These are phyloP conservation scores for Dictyophora rubrovolvata DNA, from an alignment of 768 basidiomycete species.

Conservation along the genomic window DNA sequence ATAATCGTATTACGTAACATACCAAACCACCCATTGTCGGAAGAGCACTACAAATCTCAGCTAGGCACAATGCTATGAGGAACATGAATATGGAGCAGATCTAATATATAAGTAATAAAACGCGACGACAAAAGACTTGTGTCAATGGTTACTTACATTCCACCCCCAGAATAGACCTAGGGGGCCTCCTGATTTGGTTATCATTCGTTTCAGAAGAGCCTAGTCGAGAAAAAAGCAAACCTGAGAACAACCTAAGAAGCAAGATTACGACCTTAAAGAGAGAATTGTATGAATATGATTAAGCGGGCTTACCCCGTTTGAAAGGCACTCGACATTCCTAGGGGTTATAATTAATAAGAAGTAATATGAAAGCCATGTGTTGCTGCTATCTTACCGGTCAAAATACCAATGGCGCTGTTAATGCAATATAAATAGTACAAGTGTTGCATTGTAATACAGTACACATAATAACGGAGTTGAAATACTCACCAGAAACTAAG, in stretches of 20 bases:
- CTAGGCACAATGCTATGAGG: constrained; percentile 43
- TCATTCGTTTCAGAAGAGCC: too few relatives aligned
- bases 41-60: constrained; percentile 49
- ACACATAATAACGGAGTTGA: too few relatives aligned
- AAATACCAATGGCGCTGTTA: constrained; percentile 41
- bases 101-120: constrained; percentile 14
- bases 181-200: constrained; percentile 42
- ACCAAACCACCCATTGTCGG: constrained; percentile 45
- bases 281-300: neutral
- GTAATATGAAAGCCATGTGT: neutral
- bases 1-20: neutral
- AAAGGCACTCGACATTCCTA: constrained; percentile 31
- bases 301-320: constrained; percentile 31
- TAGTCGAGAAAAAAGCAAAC: neutral
- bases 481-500: constrained; percentile 36
- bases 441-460: too few relatives aligned
- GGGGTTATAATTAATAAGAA: neutral
- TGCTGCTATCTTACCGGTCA: constrained; percentile 42
- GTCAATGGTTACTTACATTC: constrained; percentile 32
- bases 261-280: neutral
- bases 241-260: constrained; percentile 1
- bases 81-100: constrained; percentile 52
- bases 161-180: constrained; percentile 53
- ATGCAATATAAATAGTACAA: too few relatives aligned
- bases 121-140: neutral